Conservation (phyloP, 495 filamentous ascomycete species). For the Elasticomyces elasticus region DNA sequence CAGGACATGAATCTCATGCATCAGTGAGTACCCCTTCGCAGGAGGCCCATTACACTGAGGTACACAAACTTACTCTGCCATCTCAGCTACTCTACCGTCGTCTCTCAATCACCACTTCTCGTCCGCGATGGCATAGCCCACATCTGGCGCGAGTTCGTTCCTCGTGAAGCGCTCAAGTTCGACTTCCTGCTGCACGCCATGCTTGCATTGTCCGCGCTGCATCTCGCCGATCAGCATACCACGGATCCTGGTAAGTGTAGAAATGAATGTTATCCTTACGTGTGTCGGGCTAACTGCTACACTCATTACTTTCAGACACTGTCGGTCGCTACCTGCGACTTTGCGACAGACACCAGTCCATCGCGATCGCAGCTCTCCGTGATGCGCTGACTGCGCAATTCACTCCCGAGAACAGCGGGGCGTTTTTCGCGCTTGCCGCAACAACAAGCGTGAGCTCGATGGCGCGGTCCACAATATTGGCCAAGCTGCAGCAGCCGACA, state of each 20-base stretch:
- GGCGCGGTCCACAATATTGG: slow-evolving; percentile 1
- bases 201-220: slow-evolving; percentile 16
- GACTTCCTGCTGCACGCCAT: slow-evolving; percentile 20
- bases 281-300: too few relatives aligned
- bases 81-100: too few relatives aligned
- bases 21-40: too few relatives aligned
- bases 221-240: slow-evolving; percentile 6
- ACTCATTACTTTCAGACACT: too few relatives aligned
- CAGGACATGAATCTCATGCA: too few relatives aligned
- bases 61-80: too few relatives aligned
- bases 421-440: slow-evolving; percentile 8
- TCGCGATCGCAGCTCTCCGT: slow-evolving; percentile 9
- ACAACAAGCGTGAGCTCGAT: slow-evolving; percentile 2
- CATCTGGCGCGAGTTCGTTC: slow-evolving; percentile 8
- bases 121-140: not conserved
- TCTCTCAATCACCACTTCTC: too few relatives aligned
- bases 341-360: slow-evolving; percentile 13
- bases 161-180: slow-evolving; percentile 6
- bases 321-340: too few relatives aligned
- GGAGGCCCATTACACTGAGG: too few relatives aligned
- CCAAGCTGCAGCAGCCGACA: not conserved
- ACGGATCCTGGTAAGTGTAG: not conserved
- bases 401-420: not conserved
- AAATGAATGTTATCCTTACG: too few relatives aligned
- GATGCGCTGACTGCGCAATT: not conserved